A percentile compares a stretch with the other conserved stretches of the same genome.
Evolutionary conservation across 305 asterid genomes (phyloP).

Genomic region (Solanum hybrid): DNA sequence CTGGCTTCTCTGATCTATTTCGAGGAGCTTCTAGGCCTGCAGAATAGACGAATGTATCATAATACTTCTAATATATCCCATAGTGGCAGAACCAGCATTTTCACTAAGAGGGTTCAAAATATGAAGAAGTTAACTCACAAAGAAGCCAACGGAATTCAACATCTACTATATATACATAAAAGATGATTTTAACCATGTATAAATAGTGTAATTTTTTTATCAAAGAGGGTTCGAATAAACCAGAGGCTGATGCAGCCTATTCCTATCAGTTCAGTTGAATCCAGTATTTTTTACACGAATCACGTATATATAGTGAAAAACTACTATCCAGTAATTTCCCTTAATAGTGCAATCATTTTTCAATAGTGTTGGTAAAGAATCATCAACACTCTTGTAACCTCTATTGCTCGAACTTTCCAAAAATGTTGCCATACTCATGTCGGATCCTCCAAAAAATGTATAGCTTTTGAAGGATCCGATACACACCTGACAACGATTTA

Average conservation of each 20-base stretch:
- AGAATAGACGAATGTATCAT: slow-evolving; percentile 3
- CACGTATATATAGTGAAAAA: not conserved
- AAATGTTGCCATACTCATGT: not conserved
- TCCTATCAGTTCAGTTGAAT: not conserved
- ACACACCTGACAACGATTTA: not conserved
- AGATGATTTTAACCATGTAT: not conserved
- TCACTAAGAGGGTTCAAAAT: not conserved
- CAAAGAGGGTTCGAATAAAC: not conserved
- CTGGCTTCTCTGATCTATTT: slow-evolving; percentile 67
- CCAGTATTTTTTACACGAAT: not conserved
- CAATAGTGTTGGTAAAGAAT: not conserved
- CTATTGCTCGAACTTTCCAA: not conserved
- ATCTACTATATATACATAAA: not conserved
- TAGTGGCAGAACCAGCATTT: not conserved
- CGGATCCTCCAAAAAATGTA: not conserved
- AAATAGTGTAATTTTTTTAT: not conserved
- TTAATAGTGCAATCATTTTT: not conserved
- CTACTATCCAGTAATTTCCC: not conserved
- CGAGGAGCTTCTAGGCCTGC: slow-evolving; percentile 86
- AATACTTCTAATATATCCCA: not conserved
- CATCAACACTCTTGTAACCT: not conserved
- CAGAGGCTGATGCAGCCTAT: not conserved
- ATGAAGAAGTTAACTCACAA: not conserved
- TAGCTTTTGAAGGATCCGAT: not conserved
- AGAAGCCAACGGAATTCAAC: not conserved